Percentiles rank a stretch among this genome's conserved stretches.
Conservation (phyloP, 352 stramenopile genomes). For the Globisporangium nagaii region DNA sequence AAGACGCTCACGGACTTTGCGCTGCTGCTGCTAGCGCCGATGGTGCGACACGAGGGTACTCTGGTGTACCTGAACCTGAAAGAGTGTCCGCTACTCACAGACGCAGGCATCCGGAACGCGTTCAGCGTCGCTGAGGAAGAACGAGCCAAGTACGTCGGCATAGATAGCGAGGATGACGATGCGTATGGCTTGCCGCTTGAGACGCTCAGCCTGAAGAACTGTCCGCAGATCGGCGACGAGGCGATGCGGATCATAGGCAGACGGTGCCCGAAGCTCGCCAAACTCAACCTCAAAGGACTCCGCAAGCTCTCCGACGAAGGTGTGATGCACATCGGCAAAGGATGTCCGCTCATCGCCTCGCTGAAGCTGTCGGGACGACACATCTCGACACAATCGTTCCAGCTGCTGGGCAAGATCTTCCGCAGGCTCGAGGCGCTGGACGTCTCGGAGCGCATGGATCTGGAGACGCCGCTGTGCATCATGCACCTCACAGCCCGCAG, state of each 20-base stretch:
- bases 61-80: slow-evolving; percentile 41
- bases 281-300: slow-evolving; percentile 49
- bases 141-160: not conserved
- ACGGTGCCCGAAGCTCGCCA: slow-evolving; percentile 28
- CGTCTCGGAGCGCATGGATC: slow-evolving; percentile 35
- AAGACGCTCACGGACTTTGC: slow-evolving; percentile 48
- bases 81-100: slow-evolving; percentile 37
- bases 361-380: slow-evolving; percentile 52
- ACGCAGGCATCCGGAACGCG: slow-evolving; percentile 40
- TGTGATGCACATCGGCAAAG: slow-evolving; percentile 38
- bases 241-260: slow-evolving; percentile 27
- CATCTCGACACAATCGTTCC: slow-evolving; percentile 41
- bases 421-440: slow-evolving; percentile 33
- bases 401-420: slow-evolving; percentile 51
- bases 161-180: slow-evolving; percentile 21
- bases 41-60: slow-evolving; percentile 10
- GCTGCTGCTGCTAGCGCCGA: slow-evolving; percentile 40
- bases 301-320: slow-evolving; percentile 53
- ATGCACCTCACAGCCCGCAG: slow-evolving; percentile 19
- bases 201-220: slow-evolving; percentile 56
- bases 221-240: slow-evolving; percentile 35
- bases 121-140: slow-evolving; percentile 24
- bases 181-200: slow-evolving; percentile 3
- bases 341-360: slow-evolving; percentile 26
- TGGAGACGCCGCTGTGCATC: slow-evolving; percentile 44